Percentiles rank a stretch among this genome's conserved stretches.
These are phyloP conservation scores for Drechmeria coniospora DNA, from an alignment of 2,329 filamentous ascomycete species.

Conservation along the genomic window DNA sequence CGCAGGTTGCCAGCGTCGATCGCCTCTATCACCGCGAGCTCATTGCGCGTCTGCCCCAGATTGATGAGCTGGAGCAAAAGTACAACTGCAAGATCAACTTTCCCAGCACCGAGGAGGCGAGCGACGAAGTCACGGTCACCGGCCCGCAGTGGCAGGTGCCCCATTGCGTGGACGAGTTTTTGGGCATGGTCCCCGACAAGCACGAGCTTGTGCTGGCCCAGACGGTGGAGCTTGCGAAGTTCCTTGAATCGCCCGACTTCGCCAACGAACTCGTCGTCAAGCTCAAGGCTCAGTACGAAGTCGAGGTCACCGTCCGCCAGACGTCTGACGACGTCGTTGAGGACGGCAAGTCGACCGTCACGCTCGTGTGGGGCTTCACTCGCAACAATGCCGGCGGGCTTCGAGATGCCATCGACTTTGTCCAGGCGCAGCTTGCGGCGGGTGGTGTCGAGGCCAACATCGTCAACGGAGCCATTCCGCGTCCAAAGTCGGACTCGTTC, in stretches of 20 bases:
- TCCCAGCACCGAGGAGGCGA: conserved; percentile 92
- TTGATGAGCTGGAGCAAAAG: conserved; percentile 93
- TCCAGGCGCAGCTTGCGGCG: conserved; percentile 72
- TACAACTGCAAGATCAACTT: conserved; percentile 99
- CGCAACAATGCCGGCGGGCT: conserved; percentile 93
- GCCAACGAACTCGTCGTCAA: conserved; percentile 65
- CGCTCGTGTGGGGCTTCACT: conserved; percentile 69
- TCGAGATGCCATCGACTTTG: conserved; percentile 88
- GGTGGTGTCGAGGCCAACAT: conserved; percentile 78
- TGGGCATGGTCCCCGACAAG: conserved; percentile 95
- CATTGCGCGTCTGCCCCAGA: conserved; percentile 71
- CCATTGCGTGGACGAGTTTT: conserved; percentile 85
- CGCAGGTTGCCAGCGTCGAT: conserved; percentile 84
- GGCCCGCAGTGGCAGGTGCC: conserved; percentile 97
- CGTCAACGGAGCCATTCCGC: conserved; percentile 85
- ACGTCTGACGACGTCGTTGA: conserved; percentile 43
- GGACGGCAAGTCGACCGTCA: conserved; percentile 40
- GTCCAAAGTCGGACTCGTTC: conserved; percentile 97
- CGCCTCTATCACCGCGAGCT: conserved; percentile 91
- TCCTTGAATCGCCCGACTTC: conserved; percentile 71
- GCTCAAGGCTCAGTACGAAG: conserved; percentile 81
- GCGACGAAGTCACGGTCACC: conserved; percentile 88
- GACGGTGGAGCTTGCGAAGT: conserved; percentile 60
- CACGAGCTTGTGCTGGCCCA: conserved; percentile 80
- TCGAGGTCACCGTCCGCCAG: conserved; percentile 64